Conservation (phyloP, 805 yeast species). For the Cyberlindnera maritima region DNA sequence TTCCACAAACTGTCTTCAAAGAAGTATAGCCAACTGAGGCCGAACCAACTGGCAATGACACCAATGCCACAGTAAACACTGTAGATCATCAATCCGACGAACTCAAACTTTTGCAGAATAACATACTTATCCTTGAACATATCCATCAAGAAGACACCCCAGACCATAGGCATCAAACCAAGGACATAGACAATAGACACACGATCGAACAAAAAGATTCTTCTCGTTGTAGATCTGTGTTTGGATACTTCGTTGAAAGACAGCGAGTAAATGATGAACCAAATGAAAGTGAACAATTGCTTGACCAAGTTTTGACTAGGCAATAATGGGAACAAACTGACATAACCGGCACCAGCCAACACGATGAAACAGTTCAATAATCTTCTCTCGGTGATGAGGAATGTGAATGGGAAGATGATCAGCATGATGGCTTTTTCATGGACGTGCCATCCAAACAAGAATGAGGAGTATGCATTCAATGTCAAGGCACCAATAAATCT, state of each 20-base stretch:
- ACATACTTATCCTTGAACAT: slow-evolving; percentile 53
- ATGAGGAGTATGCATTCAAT: slow-evolving; percentile 87
- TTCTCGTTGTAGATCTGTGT: slow-evolving; percentile 32
- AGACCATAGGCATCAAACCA: slow-evolving; percentile 64
- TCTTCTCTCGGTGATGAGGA: slow-evolving; percentile 68
- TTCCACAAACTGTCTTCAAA: slow-evolving; percentile 74
- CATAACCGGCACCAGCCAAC: slow-evolving; percentile 76
- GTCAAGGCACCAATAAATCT: slow-evolving; percentile 83
- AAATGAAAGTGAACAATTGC: slow-evolving; percentile 70
- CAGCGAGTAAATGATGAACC: slow-evolving; percentile 77
- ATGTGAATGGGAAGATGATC: slow-evolving; percentile 83
- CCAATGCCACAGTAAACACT: slow-evolving; percentile 89
- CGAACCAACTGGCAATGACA: slow-evolving; percentile 81
- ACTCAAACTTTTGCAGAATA: slow-evolving; percentile 60
- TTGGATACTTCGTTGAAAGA: slow-evolving; percentile 69
- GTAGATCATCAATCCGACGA: slow-evolving; percentile 73
- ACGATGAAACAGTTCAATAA: slow-evolving; percentile 69
- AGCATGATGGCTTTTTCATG: slow-evolving; percentile 96
- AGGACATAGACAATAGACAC: slow-evolving; percentile 62
- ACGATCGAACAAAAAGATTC: slow-evolving; percentile 69
- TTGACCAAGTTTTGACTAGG: slow-evolving; percentile 80
- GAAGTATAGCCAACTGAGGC: slow-evolving; percentile 84
- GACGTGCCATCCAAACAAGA: slow-evolving; percentile 97
- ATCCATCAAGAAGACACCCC: slow-evolving; percentile 45
- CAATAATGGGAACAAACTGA: slow-evolving; percentile 83